Conservation (phyloP, 2,329 filamentous ascomycete species). For the Calonectria leucothoes region DNA sequence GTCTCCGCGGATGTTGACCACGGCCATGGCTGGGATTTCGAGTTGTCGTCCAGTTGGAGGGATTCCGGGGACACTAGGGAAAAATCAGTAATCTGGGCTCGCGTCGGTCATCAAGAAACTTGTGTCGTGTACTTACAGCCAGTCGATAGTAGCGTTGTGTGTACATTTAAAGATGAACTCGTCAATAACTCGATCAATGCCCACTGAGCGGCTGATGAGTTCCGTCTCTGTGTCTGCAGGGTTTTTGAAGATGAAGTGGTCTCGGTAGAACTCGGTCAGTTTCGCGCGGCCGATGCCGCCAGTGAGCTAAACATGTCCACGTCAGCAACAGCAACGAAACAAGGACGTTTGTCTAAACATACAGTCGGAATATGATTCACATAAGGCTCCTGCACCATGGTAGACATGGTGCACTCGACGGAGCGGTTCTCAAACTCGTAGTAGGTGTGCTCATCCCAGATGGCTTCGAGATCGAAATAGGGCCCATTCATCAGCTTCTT, state of each 20-base stretch:
- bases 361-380: slow-evolving; percentile 82
- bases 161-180: slow-evolving; percentile 76
- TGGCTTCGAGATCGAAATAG: slow-evolving; percentile 77
- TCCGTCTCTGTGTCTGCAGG: slow-evolving; percentile 74
- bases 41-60: slow-evolving; percentile 64
- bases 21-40: slow-evolving; percentile 68
- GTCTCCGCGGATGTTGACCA: slow-evolving; percentile 73
- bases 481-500: slow-evolving; percentile 73
- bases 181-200: slow-evolving; percentile 77
- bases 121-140: slow-evolving; percentile 65
- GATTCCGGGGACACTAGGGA: slow-evolving; percentile 54
- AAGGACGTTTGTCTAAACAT: slow-evolving; percentile 37
- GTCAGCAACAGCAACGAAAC: not conserved
- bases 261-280: slow-evolving; percentile 75
- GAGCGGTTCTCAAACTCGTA: slow-evolving; percentile 77
- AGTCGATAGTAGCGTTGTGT: slow-evolving; percentile 72
- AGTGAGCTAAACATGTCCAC: slow-evolving; percentile 54
- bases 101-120: too few species aligned
- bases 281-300: slow-evolving; percentile 75
- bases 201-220: slow-evolving; percentile 77
- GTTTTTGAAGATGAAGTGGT: slow-evolving; percentile 82
- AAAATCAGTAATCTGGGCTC: not conserved
- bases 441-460: slow-evolving; percentile 82
- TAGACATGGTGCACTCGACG: slow-evolving; percentile 79
- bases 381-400: slow-evolving; percentile 83